These are phyloP conservation scores for Knoxdaviesia proteae DNA, from an alignment of 2,329 filamentous ascomycete species.

Conservation along the genomic window DNA sequence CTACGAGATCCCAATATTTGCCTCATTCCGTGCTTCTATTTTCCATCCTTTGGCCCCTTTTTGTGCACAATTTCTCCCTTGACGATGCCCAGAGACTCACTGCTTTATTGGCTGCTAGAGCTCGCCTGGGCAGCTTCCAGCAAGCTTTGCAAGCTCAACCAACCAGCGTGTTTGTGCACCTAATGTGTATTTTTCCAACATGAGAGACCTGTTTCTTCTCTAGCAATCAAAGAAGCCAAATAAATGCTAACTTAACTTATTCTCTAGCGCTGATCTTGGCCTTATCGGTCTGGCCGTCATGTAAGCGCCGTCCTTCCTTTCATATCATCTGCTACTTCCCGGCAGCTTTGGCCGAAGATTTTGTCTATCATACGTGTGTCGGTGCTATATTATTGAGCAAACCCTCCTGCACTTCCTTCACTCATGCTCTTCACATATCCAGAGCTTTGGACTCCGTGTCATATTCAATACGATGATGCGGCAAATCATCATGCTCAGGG, in stretches of 20 bases:
- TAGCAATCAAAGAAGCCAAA: slow-evolving; percentile 8
- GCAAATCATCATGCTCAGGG: too few relatives aligned
- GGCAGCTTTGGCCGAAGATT: not conserved
- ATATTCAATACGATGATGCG: too few relatives aligned
- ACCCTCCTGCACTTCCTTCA: too few relatives aligned
- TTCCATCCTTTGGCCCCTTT: not conserved
- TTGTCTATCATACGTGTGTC: too few relatives aligned
- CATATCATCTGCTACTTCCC: slow-evolving; percentile 1
- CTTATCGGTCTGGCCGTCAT: slow-evolving; percentile 87
- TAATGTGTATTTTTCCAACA: too few relatives aligned
- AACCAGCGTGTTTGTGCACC: not conserved
- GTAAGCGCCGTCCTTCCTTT: slow-evolving; percentile 22
- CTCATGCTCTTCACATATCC: too few relatives aligned
- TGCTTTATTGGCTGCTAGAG: slow-evolving; percentile 23
- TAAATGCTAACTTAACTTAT: slow-evolving; percentile 30
- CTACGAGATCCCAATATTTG: not conserved
- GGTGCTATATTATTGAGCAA: too few relatives aligned
- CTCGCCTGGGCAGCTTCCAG: slow-evolving; percentile 48
- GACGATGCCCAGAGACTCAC: not conserved
- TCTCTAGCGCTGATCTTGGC: slow-evolving; percentile 62
- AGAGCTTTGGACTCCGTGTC: too few relatives aligned
- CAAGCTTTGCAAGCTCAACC: slow-evolving; percentile 23
- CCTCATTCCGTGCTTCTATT: not conserved
- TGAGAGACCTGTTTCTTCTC: too few relatives aligned
- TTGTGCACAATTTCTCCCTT: too few relatives aligned